Percentiles rank a stretch among this genome's conserved stretches.
Conservation (phyloP, 2,329 filamentous ascomycete genomes). For the Zasmidium angulare region DNA sequence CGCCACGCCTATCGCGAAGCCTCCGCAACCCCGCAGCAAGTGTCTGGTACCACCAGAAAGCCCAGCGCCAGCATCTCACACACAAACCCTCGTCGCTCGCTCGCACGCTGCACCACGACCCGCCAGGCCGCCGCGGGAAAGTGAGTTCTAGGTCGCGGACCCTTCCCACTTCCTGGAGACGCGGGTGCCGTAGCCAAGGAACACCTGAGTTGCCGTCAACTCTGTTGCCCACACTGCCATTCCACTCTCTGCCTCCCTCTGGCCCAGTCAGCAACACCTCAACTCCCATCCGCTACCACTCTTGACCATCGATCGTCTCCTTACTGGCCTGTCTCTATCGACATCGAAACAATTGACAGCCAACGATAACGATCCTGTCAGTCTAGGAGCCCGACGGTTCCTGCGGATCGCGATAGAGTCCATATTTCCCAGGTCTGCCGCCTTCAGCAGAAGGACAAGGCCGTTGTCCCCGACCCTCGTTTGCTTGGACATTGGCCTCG, state of each 20-base stretch:
- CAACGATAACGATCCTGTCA: neutral
- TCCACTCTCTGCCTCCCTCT: neutral
- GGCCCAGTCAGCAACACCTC: constrained; percentile 1
- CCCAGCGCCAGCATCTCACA: neutral
- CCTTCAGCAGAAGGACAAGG: neutral
- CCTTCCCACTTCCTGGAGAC: neutral
- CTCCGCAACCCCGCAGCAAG: neutral
- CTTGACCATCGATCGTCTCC: neutral
- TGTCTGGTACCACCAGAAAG: neutral
- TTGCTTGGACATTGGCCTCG: constrained; percentile 8
- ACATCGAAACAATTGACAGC: neutral
- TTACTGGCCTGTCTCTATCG: neutral
- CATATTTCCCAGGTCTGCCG: neutral
- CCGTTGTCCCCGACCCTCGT: constrained; percentile 4
- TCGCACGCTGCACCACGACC: too few relatives aligned
- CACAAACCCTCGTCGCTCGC: neutral
- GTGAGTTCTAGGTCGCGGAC: constrained; percentile 1
- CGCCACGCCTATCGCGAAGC: too few relatives aligned
- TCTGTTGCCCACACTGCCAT: constrained; percentile 6
- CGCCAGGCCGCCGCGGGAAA: neutral
- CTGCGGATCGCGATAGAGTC: neutral
- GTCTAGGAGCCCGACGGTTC: neutral
- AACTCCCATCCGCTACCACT: neutral
- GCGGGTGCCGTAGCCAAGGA: constrained; percentile 1
- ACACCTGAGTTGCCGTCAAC: constrained; percentile 4